Percentiles rank a stretch among this genome's conserved stretches.
These are phyloP conservation scores for Camillea tinctor DNA, from an alignment of 2,329 filamentous ascomycete species.

Conservation along the genomic window DNA sequence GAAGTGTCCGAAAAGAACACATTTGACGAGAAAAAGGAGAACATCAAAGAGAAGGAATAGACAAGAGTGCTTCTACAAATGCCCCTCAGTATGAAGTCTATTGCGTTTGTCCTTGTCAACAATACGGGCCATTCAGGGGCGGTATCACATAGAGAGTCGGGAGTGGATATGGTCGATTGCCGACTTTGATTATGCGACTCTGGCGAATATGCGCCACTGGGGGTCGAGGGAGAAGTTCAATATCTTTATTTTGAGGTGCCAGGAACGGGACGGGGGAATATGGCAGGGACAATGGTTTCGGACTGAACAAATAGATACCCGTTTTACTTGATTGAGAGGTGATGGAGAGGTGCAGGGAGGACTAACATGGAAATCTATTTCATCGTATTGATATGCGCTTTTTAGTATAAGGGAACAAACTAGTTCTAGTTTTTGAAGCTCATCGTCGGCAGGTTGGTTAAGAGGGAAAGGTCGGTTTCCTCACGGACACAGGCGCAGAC, in stretches of 20 bases:
- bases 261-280: not conserved
- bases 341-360: not conserved
- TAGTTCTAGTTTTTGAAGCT: not conserved
- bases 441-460: not conserved
- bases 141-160: not conserved
- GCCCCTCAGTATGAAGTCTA: not conserved
- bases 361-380: not conserved
- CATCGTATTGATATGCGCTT: not conserved
- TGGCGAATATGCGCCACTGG: not conserved
- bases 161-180: not conserved
- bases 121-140: not conserved
- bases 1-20: constrained; percentile 38
- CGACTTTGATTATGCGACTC: not conserved
- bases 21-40: constrained; percentile 32
- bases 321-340: constrained; percentile 17
- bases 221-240: not conserved
- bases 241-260: not conserved
- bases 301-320: constrained; percentile 25
- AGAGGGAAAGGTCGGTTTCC: too few species aligned
- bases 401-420: not conserved
- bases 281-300: not conserved
- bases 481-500: too few species aligned
- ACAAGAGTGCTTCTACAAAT: not conserved
- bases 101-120: not conserved
- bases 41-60: constrained; percentile 16